Evolutionary conservation across 129 eudicot genomes (phyloP), one percentile per base, ranked within the genome.

Genomic region (Pseudognaphalium luteoalbum): DNA sequence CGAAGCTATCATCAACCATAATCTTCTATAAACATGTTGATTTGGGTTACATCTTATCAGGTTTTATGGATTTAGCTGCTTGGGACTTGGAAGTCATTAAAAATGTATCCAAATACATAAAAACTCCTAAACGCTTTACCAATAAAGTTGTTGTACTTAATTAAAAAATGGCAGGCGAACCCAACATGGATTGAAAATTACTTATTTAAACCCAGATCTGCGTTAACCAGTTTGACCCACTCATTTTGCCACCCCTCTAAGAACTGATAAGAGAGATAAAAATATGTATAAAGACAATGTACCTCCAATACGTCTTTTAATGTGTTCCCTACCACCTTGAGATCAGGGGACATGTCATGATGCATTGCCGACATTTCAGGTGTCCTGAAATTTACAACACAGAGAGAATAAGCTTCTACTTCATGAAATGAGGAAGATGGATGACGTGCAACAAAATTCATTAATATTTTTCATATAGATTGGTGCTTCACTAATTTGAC

Each of bases 291-390:
- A 1, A 65, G 25, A 65, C 10, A 35, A 66, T 75, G 30, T 86
- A 90, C 97, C 96, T 85, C 95, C 15, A 90, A 79, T 62, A 83
- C 52, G 47, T 87, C 88, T 86, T 85, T 86, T 84, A 90, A 78
- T 78, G 82, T 90, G 70, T 25, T 76, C n/a, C 92, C 89, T 6
- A 93, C 95, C 63, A 86, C 87, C 30, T 64, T 90, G 70, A 93
- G 94, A 87, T 93, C 95, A 12, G 94, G 56, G 9, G 98, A 90
- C 4, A 88, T 78, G 74, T 93, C 98, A 19, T 93, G 95, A 84
- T 90, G 98, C 95, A 93, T 93, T 47, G 95, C 98, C 9, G 96
- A 90, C 98, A 93, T 86, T 44, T 85, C 92, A 17, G 95, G 97
- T 22, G 98, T 92, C 82, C 98, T 92, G 87, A 69, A 65, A 44